A percentile compares a stretch with the other conserved stretches of the same genome.
These are phyloP conservation scores for Monosporascus sp. DNA, from an alignment of 2,329 filamentous ascomycete species.

Conservation along the genomic window DNA sequence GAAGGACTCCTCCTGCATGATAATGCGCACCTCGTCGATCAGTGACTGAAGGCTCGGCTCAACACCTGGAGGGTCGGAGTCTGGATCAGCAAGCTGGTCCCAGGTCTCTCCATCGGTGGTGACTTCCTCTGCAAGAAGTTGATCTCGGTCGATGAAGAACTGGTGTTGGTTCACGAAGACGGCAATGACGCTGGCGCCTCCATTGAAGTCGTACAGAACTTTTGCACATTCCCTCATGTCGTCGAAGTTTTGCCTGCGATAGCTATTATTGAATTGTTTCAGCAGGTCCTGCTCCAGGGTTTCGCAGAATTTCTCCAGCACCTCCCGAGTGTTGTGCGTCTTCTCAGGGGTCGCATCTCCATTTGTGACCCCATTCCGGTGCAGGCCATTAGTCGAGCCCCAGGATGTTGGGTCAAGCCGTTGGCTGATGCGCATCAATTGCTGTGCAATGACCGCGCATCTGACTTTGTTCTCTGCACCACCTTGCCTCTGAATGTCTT, in stretches of 20 bases:
- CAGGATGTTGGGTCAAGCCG: slow-evolving; percentile 76
- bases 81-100: slow-evolving; percentile 91
- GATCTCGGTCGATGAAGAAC: slow-evolving; percentile 96
- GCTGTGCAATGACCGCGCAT: slow-evolving; percentile 88
- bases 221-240: slow-evolving; percentile 97
- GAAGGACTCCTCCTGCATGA: slow-evolving; percentile 94
- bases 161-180: slow-evolving; percentile 98
- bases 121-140: slow-evolving; percentile 84
- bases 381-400: slow-evolving; percentile 55
- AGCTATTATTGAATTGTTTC: slow-evolving; percentile 96
- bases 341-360: slow-evolving; percentile 38
- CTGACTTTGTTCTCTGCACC: slow-evolving; percentile 89
- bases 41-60: slow-evolving; percentile 89
- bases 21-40: slow-evolving; percentile 88
- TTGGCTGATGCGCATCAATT: slow-evolving; percentile 90
- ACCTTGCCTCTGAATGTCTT: slow-evolving; percentile 81
- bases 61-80: slow-evolving; percentile 84
- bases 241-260: slow-evolving; percentile 89
- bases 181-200: slow-evolving; percentile 90
- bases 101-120: slow-evolving; percentile 70
- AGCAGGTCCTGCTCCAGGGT: slow-evolving; percentile 91
- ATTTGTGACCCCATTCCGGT: slow-evolving; percentile 45
- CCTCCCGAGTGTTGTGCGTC: slow-evolving; percentile 70
- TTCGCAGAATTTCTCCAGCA: slow-evolving; percentile 95
- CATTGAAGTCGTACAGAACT: slow-evolving; percentile 92